phyloP scores from a whole-genome alignment of 306 rosid genomes.

The Senna siamea region DNA sequence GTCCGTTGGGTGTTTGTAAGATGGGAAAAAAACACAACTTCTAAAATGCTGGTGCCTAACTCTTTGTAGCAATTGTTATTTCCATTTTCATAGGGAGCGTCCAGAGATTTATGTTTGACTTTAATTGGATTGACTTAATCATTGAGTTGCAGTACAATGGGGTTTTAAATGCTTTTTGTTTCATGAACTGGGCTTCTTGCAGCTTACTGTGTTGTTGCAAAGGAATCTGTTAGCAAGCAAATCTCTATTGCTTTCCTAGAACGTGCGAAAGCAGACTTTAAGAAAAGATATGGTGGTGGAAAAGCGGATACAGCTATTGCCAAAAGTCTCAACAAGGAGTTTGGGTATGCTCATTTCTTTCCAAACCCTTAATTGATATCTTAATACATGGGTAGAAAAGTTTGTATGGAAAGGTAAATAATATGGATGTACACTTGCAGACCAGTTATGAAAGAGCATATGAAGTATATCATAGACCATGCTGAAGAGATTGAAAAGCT shows the following conservation, averaged over 20 bases:
- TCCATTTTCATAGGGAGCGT: constrained; percentile 5
- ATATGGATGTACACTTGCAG: constrained; percentile 53
- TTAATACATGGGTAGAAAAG: constrained; percentile 14
- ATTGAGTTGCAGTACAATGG: constrained; percentile 10
- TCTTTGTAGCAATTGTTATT: neutral
- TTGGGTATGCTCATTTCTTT: constrained; percentile 64
- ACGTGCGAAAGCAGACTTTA: constrained; percentile 82
- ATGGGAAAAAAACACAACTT: neutral
- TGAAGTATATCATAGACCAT: constrained; percentile 88
- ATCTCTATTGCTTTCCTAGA: constrained; percentile 89
- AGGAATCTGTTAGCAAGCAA: constrained; percentile 85
- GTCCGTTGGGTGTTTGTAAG: neutral
- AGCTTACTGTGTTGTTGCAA: constrained; percentile 97
- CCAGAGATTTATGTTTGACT: constrained; percentile 15
- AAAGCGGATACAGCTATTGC: constrained; percentile 85
- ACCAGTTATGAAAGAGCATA: constrained; percentile 86
- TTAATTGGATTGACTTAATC: constrained; percentile 26
- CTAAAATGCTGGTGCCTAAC: neutral
- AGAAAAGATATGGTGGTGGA: constrained; percentile 89
- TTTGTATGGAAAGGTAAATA: constrained; percentile 2
- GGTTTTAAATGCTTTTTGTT: constrained; percentile 12
- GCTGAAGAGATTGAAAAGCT: constrained; percentile 91
- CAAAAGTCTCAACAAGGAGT: constrained; percentile 94
- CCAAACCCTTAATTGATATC: constrained; percentile 15
- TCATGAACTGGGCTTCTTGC: constrained; percentile 40